Evolutionary conservation across 176 grass and related monocot species (phyloP).

Genomic region (Otatea glauca): DNA sequence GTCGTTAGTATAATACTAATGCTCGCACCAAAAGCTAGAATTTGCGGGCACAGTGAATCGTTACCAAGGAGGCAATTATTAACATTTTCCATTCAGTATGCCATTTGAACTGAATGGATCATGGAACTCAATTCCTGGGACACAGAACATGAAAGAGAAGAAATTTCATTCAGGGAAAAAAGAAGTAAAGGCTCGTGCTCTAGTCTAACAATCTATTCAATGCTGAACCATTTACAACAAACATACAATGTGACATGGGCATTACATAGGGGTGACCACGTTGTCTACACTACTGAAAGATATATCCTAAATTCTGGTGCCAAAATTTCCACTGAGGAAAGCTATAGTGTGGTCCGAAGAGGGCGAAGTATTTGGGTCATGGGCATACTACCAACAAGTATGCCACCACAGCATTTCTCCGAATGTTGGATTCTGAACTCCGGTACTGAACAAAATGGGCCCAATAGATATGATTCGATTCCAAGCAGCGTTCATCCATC

Average conservation of each 20-base stretch:
- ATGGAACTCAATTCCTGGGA: constrained; percentile 20
- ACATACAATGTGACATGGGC: constrained; percentile 56
- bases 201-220: constrained; percentile 72
- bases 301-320: constrained; percentile 60
- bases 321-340: constrained; percentile 61
- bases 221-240: constrained; percentile 60
- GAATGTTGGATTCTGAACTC: constrained; percentile 40
- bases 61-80: neutral
- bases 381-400: constrained; percentile 38
- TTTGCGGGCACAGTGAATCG: neutral
- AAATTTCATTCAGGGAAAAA: constrained; percentile 48
- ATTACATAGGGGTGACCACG: constrained; percentile 46
- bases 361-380: constrained; percentile 34
- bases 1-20: neutral
- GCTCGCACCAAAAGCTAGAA: neutral
- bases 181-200: constrained; percentile 27
- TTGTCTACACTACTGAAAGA: constrained; percentile 49
- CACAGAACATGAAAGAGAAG: constrained; percentile 35
- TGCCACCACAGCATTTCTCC: constrained; percentile 44
- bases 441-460: constrained; percentile 26
- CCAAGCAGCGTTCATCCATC: constrained; percentile 53
- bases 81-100: constrained; percentile 39
- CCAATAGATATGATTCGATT: constrained; percentile 37
- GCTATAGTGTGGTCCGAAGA: constrained; percentile 55
- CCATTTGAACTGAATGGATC: constrained; percentile 36